phyloP scores from a whole-genome alignment of 73 alveolate species.

The Paramecium tetraurelia region DNA sequence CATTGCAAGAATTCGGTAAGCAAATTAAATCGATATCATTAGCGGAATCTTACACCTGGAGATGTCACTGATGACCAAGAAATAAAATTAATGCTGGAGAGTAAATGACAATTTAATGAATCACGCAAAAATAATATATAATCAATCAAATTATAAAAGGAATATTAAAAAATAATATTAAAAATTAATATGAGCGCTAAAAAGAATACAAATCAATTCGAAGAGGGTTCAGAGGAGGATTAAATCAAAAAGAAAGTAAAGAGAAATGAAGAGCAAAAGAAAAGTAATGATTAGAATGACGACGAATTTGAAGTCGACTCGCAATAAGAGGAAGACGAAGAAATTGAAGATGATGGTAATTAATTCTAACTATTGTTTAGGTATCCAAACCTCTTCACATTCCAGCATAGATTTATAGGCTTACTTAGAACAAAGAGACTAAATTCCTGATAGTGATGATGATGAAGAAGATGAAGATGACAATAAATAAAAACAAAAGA shows the following conservation, averaged over 20 bases:
- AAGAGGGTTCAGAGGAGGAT: background rate
- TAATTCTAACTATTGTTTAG: background rate
- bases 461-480: constrained; percentile 43
- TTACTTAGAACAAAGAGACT: constrained; percentile 1
- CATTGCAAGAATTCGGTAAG: background rate
- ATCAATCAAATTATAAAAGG: background rate
- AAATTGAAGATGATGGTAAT: background rate
- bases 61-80: background rate
- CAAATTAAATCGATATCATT: background rate
- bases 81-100: background rate
- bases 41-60: background rate
- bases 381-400: background rate
- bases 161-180: background rate
- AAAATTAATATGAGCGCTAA: constrained; percentile 13
- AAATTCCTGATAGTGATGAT: background rate
- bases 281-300: background rate
- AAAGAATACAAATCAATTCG: background rate
- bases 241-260: background rate
- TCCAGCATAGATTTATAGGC: constrained; percentile 1
- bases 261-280: background rate
- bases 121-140: background rate
- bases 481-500: background rate
- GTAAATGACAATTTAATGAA: background rate
- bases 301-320: background rate
- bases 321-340: background rate